Conservation (phyloP, 2,329 filamentous ascomycete species). For the Botrytis paeoniae region DNA sequence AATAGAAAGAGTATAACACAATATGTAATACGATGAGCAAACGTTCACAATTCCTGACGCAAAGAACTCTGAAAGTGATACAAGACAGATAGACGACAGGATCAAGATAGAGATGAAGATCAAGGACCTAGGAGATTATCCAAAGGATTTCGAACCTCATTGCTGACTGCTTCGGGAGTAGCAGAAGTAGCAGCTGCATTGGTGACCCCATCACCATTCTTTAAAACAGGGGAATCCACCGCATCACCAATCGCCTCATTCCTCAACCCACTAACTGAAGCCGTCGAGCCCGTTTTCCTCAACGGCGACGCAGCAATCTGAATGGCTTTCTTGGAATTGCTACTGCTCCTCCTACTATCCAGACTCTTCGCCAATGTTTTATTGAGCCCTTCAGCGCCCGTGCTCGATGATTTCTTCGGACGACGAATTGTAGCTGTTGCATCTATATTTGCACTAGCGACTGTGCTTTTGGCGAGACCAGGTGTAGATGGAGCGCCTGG, state of each 20-base stretch:
- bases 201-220: constrained; percentile 17
- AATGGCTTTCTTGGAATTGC: constrained; percentile 73
- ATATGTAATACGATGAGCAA: background rate
- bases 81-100: background rate
- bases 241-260: constrained; percentile 14
- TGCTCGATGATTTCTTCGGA: constrained; percentile 40
- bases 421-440: constrained; percentile 71
- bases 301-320: constrained; percentile 38
- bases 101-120: constrained; percentile 19
- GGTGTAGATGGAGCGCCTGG: constrained; percentile 88
- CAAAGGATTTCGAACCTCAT: constrained; percentile 34
- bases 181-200: background rate
- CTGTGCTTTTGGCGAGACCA: constrained; percentile 85
- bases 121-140: constrained; percentile 35
- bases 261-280: constrained; percentile 31
- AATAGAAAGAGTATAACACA: background rate
- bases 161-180: constrained; percentile 20
- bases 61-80: background rate
- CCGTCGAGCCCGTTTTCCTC: constrained; percentile 28
- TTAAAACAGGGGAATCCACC: background rate
- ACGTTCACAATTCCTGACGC: background rate
- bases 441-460: constrained; percentile 82
- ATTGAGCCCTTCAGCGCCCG: constrained; percentile 68
- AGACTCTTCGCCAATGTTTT: constrained; percentile 82
- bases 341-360: constrained; percentile 86